Base-by-base conservation (phyloP, 208 protist genomes). In the Blastocrithidia nonstop region DNA sequence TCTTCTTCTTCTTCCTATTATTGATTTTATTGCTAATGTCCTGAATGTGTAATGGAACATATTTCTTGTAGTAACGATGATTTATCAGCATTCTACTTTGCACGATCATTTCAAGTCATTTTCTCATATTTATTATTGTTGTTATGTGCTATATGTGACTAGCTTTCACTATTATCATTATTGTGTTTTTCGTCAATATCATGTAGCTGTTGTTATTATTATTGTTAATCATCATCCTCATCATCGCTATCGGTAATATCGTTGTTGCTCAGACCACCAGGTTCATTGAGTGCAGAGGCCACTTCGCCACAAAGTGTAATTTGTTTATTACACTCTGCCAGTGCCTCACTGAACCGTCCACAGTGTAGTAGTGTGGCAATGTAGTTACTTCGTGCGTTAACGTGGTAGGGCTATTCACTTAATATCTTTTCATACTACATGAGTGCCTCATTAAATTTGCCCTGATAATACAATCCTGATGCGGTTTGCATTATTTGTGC, bases 211-310 rank as follows among this genome's bases (percentile, higher is more conserved):
- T 29, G 3, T 41, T 29, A 4, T 45, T 29, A 11, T 47, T 27
- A 17, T 46, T 29, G 24, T 15, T 28, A 25, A 36, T 37, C 44
- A 6, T 9, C 51, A 7, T 46, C 42, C 17, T 72, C 65, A 21
- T 73, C 76, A 20, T 71, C 66, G n/a, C 81, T 77, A 11, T 92
- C 82, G n/a, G 85, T 73, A 48, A 88, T 79, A 35, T 83, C 81
- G 46, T 73, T 79, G 47, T 92, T 83, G 21, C 56, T 50, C 21
- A 71, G 45, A 13, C 60, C 76, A 8, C 71, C 79, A 20, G 67
- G 65, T 31, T 79, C 63, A 58, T 75, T 72, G 39, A 95, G 54
- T 13, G 87, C 82, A 9, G 72, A 57, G 1, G 87, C 80, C 15
- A 91, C 87, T 49, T 92, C 81, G 5, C 54, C 45, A 50, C 83